Percentiles rank a stretch among this genome's conserved stretches.
phyloP scores from a whole-genome alignment of 2,329 filamentous ascomycete genomes.

The Colletotrichum lentis region DNA sequence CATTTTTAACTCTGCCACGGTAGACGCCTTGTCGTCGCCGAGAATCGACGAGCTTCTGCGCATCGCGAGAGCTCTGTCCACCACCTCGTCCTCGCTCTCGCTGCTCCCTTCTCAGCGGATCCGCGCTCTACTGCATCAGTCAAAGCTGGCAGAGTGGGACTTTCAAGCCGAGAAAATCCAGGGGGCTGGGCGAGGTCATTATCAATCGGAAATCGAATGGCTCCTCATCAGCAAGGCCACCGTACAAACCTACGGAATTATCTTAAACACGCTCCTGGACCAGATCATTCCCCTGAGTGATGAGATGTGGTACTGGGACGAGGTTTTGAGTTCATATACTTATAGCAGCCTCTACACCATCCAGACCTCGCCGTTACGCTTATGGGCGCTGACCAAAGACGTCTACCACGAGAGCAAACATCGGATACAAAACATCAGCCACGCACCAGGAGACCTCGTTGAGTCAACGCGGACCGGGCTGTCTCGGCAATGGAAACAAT shows the following conservation, averaged over 20 bases:
- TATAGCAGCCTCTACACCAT: constrained; percentile 84
- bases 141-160: constrained; percentile 56
- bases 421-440: constrained; percentile 43
- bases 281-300: constrained; percentile 85
- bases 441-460: constrained; percentile 46
- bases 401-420: constrained; percentile 69
- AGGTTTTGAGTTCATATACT: constrained; percentile 79
- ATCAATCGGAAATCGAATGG: constrained; percentile 85
- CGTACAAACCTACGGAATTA: constrained; percentile 85
- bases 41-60: constrained; percentile 69
- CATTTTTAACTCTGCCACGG: constrained; percentile 43
- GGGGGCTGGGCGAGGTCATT: constrained; percentile 40
- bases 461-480: constrained; percentile 51
- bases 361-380: constrained; percentile 80
- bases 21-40: constrained; percentile 59
- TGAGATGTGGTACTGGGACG: constrained; percentile 96
- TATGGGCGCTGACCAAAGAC: constrained; percentile 76
- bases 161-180: constrained; percentile 41
- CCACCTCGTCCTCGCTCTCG: constrained; percentile 69
- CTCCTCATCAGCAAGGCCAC: constrained; percentile 89
- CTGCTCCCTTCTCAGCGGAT: constrained; percentile 70
- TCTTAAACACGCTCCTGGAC: constrained; percentile 79
- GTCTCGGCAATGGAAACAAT: constrained; percentile 68
- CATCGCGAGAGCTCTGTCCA: constrained; percentile 76
- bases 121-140: constrained; percentile 68